Conservation (phyloP, 2,329 filamentous ascomycete species). For the Bimuria novae-zelandiae region DNA sequence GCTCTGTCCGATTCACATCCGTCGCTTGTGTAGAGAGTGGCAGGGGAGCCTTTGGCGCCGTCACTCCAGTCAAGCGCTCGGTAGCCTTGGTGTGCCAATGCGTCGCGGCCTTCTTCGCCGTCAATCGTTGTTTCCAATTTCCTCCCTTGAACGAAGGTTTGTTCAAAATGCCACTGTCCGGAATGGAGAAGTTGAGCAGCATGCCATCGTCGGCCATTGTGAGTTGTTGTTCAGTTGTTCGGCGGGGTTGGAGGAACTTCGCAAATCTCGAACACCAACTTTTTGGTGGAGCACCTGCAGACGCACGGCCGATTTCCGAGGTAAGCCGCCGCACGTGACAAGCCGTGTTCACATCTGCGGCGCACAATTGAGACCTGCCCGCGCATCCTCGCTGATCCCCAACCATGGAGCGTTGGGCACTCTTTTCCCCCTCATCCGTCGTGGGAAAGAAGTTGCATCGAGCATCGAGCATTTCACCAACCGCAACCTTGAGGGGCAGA, state of each 20-base stretch:
- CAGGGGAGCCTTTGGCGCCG: constrained; percentile 16
- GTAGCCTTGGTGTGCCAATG: constrained; percentile 55
- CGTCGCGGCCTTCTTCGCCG: constrained; percentile 71
- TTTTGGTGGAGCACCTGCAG: constrained; percentile 23
- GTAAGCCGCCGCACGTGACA: constrained; percentile 22
- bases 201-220: constrained; percentile 93
- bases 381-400: constrained; percentile 18
- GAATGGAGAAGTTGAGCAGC: constrained; percentile 87
- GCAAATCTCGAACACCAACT: constrained; percentile 14
- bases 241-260: constrained; percentile 3
- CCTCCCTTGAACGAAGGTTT: constrained; percentile 78
- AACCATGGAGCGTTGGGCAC: constrained; percentile 22
- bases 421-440: constrained; percentile 13
- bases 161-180: constrained; percentile 67
- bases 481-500: constrained; percentile 6
- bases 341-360: constrained; percentile 27
- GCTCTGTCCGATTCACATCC: constrained; percentile 36
- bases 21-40: constrained; percentile 22
- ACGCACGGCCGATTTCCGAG: constrained; percentile 11
- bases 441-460: constrained; percentile 9
- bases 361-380: constrained; percentile 30
- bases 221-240: constrained; percentile 2
- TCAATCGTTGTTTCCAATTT: constrained; percentile 87
- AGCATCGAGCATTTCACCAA: constrained; percentile 11
- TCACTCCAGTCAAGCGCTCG: constrained; percentile 36